Conservation (phyloP, 1,284 basidiomycete genomes). For the Sporisorium iseilematis-ciliati region DNA sequence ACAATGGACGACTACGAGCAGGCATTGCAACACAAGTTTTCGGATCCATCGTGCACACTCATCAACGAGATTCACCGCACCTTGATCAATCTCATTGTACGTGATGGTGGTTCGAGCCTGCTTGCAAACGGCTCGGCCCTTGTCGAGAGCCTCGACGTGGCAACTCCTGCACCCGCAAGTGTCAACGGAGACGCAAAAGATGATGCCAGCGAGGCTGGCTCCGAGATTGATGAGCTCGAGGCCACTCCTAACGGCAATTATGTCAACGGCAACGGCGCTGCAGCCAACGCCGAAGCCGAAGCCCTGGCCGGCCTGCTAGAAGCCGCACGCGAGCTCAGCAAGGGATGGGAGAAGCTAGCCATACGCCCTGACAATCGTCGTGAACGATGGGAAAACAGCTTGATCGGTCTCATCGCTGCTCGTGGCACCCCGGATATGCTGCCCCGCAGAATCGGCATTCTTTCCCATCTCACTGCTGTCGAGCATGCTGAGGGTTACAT, state of each 20-base stretch:
- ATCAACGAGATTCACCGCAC: conserved; percentile 89
- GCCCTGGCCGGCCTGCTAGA: conserved; percentile 47
- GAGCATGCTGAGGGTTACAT: conserved; percentile 58
- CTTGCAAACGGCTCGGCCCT: conserved; percentile 20
- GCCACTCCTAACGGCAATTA: conserved; percentile 17
- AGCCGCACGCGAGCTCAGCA: conserved; percentile 46
- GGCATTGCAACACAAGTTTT: conserved; percentile 81
- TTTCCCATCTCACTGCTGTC: conserved; percentile 65
- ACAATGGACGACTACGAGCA: conserved; percentile 93
- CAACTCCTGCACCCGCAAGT: conserved; percentile 49
- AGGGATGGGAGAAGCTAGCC: conserved; percentile 58
- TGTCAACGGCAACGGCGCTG: conserved; percentile 22
- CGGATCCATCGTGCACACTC: conserved; percentile 80
- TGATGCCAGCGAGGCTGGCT: conserved; percentile 38
- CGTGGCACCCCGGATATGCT: conserved; percentile 58
- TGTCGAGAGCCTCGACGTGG: conserved; percentile 18
- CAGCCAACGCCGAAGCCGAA: conserved; percentile 32
- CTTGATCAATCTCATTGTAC: conserved; percentile 84
- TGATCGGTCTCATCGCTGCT: conserved; percentile 59
- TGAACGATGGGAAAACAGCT: conserved; percentile 59
- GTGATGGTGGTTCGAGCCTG: conserved; percentile 75
- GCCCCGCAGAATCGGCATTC: conserved; percentile 63
- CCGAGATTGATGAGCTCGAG: conserved; percentile 46
- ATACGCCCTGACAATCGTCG: conserved; percentile 59
- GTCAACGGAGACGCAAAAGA: conserved; percentile 68